Evolutionary conservation across 345 rosid genomes (phyloP).

Genomic region (Populus nigra): DNA sequence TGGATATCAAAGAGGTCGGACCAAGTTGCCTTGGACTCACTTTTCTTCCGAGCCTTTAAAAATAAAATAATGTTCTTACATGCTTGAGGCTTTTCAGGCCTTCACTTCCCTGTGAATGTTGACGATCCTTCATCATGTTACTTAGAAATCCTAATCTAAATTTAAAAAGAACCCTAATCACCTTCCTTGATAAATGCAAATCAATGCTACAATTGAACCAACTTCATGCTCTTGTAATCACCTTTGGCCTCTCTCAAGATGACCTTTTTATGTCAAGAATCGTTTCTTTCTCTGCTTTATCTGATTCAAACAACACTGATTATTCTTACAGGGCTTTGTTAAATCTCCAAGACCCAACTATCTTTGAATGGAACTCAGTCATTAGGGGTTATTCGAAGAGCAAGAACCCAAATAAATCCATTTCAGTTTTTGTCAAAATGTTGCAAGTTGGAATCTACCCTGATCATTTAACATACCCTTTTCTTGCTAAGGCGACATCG

Average conservation of each 20-base stretch:
- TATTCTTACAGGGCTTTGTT: conserved; percentile 49
- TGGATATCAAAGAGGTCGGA: not conserved
- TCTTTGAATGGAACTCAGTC: conserved; percentile 56
- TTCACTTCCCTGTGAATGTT: conserved; percentile 32
- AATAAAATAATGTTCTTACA: not conserved
- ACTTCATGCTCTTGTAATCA: conserved; percentile 52
- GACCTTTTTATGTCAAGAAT: conserved; percentile 45
- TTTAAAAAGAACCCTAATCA: conserved; percentile 14
- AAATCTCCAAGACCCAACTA: conserved; percentile 37
- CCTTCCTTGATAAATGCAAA: conserved; percentile 50
- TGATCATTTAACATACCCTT: conserved; percentile 72
- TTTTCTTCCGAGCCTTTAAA: not conserved
- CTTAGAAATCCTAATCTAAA: conserved; percentile 8
- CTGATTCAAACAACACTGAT: conserved; percentile 41
- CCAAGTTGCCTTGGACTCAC: not conserved
- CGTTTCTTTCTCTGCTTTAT: conserved; percentile 51
- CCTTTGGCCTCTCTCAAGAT: conserved; percentile 50
- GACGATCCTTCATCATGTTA: conserved; percentile 34
- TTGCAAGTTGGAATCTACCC: conserved; percentile 48
- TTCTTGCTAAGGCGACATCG: conserved; percentile 61
- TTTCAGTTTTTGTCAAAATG: conserved; percentile 52
- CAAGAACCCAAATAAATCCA: conserved; percentile 51
- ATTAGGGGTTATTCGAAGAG: conserved; percentile 59
- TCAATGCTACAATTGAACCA: conserved; percentile 50
- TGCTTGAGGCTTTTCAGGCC: not conserved